Evolutionary conservation across 1,284 basidiomycete genomes (phyloP).

Genomic region (Heliocybe sulcata): DNA sequence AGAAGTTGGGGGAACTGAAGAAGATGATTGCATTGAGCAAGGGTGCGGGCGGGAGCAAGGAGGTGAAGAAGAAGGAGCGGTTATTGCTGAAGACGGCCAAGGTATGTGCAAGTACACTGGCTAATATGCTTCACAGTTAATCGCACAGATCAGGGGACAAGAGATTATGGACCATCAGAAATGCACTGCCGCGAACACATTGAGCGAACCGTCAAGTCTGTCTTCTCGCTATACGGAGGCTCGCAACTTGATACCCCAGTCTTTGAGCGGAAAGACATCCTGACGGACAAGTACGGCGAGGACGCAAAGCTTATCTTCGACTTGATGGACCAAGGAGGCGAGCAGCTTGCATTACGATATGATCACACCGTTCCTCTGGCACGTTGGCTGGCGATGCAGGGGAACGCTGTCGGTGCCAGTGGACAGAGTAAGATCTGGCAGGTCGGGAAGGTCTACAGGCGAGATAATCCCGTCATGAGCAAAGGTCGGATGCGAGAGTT

Average conservation of each 20-base stretch:
- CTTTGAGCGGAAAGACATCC: slow-evolving; percentile 94
- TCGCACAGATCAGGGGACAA: slow-evolving; percentile 67
- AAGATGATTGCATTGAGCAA: slow-evolving; percentile 41
- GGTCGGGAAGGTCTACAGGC: slow-evolving; percentile 95
- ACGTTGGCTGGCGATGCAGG: slow-evolving; percentile 92
- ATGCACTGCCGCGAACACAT: slow-evolving; percentile 91
- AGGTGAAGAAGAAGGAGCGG: slow-evolving; percentile 55
- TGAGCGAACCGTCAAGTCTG: slow-evolving; percentile 83
- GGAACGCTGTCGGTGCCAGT: slow-evolving; percentile 46
- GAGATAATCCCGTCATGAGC: slow-evolving; percentile 96
- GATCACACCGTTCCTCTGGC: slow-evolving; percentile 98
- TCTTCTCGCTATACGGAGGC: slow-evolving; percentile 88
- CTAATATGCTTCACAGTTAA: neutral
- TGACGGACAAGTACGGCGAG: slow-evolving; percentile 96
- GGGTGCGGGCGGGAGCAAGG: slow-evolving; percentile 25
- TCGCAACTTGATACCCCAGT: slow-evolving; percentile 96
- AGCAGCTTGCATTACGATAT: slow-evolving; percentile 91
- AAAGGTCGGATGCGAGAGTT: slow-evolving; percentile 99
- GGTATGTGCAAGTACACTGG: slow-evolving; percentile 31
- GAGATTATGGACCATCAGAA: slow-evolving; percentile 93
- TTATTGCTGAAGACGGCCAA: slow-evolving; percentile 77
- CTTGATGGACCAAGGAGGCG: slow-evolving; percentile 97
- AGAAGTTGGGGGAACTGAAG: slow-evolving; percentile 66
- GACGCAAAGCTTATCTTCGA: slow-evolving; percentile 98
- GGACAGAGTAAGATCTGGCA: slow-evolving; percentile 84